Conservation (phyloP, 192 early-diverging fungal species). For the Entophlyctis helioformis region DNA sequence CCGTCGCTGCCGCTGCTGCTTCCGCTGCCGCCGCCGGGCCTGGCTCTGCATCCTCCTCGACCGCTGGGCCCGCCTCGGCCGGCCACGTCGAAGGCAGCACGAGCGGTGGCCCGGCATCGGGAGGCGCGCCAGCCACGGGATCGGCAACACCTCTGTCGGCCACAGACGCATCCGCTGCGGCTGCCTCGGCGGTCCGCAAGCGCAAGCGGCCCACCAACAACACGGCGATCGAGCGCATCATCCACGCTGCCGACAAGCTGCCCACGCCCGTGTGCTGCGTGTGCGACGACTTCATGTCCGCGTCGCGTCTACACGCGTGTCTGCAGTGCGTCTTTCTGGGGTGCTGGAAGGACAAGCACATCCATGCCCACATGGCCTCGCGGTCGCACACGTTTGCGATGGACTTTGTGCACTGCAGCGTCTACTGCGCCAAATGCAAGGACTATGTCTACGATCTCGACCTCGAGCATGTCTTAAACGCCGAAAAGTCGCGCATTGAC, state of each 20-base stretch:
- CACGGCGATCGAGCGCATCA: not conserved
- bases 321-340: constrained; percentile 71
- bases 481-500: constrained; percentile 28
- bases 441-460: constrained; percentile 79
- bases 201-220: not conserved
- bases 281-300: constrained; percentile 12
- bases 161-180: not conserved
- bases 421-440: constrained; percentile 67
- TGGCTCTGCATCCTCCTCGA: too few species aligned
- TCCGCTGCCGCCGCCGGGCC: too few species aligned
- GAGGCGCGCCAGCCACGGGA: not conserved
- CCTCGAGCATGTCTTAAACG: constrained; percentile 35
- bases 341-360: constrained; percentile 57
- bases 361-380: constrained; percentile 35
- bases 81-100: too few species aligned
- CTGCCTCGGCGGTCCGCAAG: not conserved
- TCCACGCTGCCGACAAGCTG: constrained; percentile 15
- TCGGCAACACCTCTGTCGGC: not conserved
- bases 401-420: constrained; percentile 52
- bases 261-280: constrained; percentile 10
- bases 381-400: constrained; percentile 48
- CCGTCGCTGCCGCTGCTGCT: not conserved
- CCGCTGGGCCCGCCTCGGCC: too few species aligned
- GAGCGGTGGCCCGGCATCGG: not conserved
- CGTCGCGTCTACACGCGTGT: constrained; percentile 65